Evolutionary conservation across 2,329 filamentous ascomycete species (phyloP).

Genomic region (Diplodia corticola): DNA sequence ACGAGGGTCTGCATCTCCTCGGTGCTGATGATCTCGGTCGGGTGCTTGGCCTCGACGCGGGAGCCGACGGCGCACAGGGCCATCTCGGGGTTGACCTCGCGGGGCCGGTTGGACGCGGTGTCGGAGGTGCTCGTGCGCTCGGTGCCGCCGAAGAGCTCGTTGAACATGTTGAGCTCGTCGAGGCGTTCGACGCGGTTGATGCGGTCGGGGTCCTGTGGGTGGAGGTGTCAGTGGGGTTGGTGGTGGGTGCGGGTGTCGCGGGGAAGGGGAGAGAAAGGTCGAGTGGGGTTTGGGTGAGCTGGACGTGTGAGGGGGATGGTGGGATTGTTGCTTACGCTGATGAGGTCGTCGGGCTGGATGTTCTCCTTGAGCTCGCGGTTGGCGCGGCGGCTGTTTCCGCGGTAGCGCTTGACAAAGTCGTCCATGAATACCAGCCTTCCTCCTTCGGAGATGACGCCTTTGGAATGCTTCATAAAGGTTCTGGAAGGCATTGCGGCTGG

Average conservation of each 20-base stretch:
- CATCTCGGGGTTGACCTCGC: no score
- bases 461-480: background rate
- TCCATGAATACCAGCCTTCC: background rate
- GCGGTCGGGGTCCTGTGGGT: background rate
- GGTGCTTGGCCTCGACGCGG: no score
- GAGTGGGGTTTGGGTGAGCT: background rate
- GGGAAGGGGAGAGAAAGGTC: background rate
- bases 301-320: background rate
- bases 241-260: background rate
- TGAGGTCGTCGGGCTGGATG: background rate
- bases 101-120: background rate
- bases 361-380: background rate
- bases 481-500: background rate
- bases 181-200: background rate
- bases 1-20: no score
- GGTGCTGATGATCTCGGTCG: no score
- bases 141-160: background rate
- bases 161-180: background rate
- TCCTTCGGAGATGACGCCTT: background rate
- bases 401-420: background rate
- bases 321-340: background rate
- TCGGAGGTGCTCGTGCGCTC: background rate
- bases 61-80: background rate
- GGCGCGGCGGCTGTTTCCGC: background rate
- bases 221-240: background rate